phyloP scores from a whole-genome alignment of 2,329 filamentous ascomycete species.

The Aspergillus brunneoviolaceus region DNA sequence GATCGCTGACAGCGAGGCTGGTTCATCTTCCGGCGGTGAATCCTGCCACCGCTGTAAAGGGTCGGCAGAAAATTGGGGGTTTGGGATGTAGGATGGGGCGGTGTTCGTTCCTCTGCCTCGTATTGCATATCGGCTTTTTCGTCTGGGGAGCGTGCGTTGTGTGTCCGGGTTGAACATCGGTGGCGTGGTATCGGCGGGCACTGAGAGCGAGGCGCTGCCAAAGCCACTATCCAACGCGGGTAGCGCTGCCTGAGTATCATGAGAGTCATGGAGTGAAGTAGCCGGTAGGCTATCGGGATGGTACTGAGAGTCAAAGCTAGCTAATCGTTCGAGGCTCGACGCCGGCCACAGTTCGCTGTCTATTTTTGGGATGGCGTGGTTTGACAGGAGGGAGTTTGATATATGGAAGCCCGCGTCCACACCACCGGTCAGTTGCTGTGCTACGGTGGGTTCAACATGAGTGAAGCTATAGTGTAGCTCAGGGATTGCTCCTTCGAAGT shows the following conservation, averaged over 20 bases:
- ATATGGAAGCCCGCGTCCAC: not conserved
- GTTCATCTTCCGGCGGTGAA: not conserved
- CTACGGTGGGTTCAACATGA: not conserved
- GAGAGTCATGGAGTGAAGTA: not conserved
- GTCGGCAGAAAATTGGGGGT: not conserved
- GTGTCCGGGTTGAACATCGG: not conserved
- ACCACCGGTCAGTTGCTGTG: not conserved
- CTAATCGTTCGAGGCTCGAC: not conserved
- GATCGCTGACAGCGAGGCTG: not conserved
- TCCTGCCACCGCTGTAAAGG: slow-evolving; percentile 16
- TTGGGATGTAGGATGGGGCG: not conserved
- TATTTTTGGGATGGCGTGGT: not conserved
- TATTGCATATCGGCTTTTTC: slow-evolving; percentile 16
- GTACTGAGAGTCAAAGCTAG: not conserved
- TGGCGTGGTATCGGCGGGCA: not conserved
- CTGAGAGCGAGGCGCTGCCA: not conserved
- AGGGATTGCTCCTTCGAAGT: not conserved
- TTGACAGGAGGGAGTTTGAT: not conserved
- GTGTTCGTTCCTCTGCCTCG: not conserved
- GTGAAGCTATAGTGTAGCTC: not conserved
- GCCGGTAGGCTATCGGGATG: not conserved
- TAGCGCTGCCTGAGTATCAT: not conserved
- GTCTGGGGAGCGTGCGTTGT: slow-evolving; percentile 12
- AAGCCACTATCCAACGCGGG: not conserved
- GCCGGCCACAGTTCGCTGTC: not conserved